Evolutionary conservation across 2,329 filamentous ascomycete species (phyloP).

Genomic region (Penicillium sp.): DNA sequence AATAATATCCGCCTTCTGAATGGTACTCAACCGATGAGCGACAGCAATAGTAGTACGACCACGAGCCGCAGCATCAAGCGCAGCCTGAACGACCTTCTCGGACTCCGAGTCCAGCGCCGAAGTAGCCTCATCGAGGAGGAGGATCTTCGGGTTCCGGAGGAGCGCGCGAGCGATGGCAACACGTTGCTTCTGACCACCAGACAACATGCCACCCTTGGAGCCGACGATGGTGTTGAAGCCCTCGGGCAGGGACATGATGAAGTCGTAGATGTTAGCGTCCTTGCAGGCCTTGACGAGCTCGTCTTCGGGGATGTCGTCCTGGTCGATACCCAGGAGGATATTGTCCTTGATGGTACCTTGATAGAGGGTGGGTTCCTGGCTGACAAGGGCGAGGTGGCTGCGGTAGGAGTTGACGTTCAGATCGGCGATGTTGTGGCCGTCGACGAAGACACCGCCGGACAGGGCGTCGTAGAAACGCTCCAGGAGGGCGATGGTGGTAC

Average conservation of each 20-base stretch:
- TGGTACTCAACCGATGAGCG: slow-evolving; percentile 88
- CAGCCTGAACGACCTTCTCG: slow-evolving; percentile 66
- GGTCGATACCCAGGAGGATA: slow-evolving; percentile 76
- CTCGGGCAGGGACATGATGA: slow-evolving; percentile 83
- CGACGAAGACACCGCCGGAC: slow-evolving; percentile 78
- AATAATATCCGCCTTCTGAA: slow-evolving; percentile 92
- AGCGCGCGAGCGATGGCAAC: slow-evolving; percentile 91
- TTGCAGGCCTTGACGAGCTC: slow-evolving; percentile 79
- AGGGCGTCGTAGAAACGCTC: slow-evolving; percentile 95
- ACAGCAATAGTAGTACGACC: slow-evolving; percentile 92
- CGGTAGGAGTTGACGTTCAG: slow-evolving; percentile 89
- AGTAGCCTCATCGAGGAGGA: slow-evolving; percentile 80
- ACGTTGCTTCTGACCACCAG: slow-evolving; percentile 92
- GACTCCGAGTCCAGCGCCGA: slow-evolving; percentile 58
- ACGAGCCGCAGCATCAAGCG: slow-evolving; percentile 80
- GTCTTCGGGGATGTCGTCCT: slow-evolving; percentile 72
- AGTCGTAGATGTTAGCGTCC: slow-evolving; percentile 92
- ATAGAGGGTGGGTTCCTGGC: slow-evolving; percentile 93
- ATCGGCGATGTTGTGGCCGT: slow-evolving; percentile 79
- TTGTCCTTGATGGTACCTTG: slow-evolving; percentile 92
- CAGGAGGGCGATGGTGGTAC: slow-evolving; percentile 86
- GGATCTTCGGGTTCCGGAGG: slow-evolving; percentile 85
- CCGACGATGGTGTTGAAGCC: slow-evolving; percentile 87
- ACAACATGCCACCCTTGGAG: slow-evolving; percentile 82
- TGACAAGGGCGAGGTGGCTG: slow-evolving; percentile 81